Conservation (phyloP, 78 protist genomes). For the Dictyostelium purpureum region DNA sequence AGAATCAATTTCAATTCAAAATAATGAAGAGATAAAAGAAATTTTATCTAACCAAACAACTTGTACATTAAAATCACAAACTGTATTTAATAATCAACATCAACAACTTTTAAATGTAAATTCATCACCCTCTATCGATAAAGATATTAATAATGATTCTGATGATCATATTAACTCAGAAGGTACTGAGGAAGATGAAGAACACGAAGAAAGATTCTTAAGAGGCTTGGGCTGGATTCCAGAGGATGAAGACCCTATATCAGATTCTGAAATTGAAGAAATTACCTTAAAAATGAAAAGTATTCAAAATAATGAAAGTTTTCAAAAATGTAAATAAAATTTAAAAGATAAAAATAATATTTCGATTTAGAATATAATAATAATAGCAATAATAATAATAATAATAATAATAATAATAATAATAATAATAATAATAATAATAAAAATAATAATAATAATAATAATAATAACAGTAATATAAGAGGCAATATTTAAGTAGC, state of each 20-base stretch:
- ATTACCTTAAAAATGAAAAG: conserved; percentile 47
- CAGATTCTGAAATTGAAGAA: conserved; percentile 59
- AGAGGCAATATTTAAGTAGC: no score
- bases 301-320: conserved; percentile 1
- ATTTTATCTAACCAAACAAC: not conserved
- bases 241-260: conserved; percentile 51
- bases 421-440: not conserved
- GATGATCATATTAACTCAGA: conserved; percentile 15
- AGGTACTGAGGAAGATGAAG: conserved; percentile 62
- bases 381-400: not conserved
- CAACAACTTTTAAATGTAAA: not conserved
- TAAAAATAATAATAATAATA: no score
- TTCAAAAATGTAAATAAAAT: not conserved
- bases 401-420: not conserved
- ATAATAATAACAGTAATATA: no score
- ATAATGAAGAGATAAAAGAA: no score
- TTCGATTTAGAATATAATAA: not conserved
- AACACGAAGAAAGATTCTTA: conserved; percentile 64
- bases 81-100: not conserved
- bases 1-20: no score
- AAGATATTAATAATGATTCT: not conserved
- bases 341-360: not conserved
- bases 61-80: not conserved
- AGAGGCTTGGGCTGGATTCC: conserved; percentile 70
- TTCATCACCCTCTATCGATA: conserved; percentile 13